Conservation (phyloP, 1,284 basidiomycete genomes). For the Marasmius oreades region DNA sequence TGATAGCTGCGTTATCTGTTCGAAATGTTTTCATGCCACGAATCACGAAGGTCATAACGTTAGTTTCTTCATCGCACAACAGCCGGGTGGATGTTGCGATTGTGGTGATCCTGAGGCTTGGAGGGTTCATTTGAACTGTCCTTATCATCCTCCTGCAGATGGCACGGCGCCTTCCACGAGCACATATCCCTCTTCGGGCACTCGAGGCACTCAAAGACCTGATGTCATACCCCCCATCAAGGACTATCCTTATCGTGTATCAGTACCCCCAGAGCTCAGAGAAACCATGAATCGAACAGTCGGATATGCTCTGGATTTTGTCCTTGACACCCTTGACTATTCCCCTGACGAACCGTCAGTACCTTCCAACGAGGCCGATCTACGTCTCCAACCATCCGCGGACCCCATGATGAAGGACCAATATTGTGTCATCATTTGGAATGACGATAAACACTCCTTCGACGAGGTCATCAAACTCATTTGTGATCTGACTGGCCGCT, state of each 20-base stretch:
- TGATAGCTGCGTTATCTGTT: constrained; percentile 85
- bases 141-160: constrained; percentile 54
- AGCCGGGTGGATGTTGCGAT: constrained; percentile 90
- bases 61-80: constrained; percentile 87
- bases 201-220: constrained; percentile 15
- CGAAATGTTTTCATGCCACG: constrained; percentile 83
- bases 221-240: constrained; percentile 50
- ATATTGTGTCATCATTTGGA: constrained; percentile 89
- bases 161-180: constrained; percentile 25
- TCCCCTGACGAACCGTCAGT: constrained; percentile 78
- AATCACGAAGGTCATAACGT: constrained; percentile 85
- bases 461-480: constrained; percentile 86
- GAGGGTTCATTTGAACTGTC: constrained; percentile 65
- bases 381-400: constrained; percentile 68
- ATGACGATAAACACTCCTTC: constrained; percentile 96
- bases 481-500: constrained; percentile 59
- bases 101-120: constrained; percentile 90
- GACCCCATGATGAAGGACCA: constrained; percentile 78
- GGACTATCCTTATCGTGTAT: constrained; percentile 52
- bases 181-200: constrained; percentile 29
- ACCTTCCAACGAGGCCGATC: constrained; percentile 65
- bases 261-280: constrained; percentile 61
- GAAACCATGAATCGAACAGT: constrained; percentile 74
- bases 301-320: constrained; percentile 77
- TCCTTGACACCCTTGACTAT: constrained; percentile 82